Evolutionary conservation across 1,139 yeast species (phyloP).

Genomic region (Hanseniaspora sp.): DNA sequence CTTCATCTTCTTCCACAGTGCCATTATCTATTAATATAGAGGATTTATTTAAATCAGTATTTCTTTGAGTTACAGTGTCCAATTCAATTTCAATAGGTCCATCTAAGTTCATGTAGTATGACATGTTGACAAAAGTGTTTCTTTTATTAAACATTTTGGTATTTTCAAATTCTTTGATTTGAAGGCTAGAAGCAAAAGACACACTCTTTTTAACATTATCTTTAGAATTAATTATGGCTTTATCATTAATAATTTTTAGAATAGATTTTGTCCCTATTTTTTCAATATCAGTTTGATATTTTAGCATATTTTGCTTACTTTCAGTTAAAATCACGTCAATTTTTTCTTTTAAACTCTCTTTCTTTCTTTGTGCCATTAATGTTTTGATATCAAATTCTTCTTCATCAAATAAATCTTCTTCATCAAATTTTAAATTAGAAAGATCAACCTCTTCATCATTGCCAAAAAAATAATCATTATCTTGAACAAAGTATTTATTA

Average conservation of each 20-base stretch:
- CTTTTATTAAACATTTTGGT: slow-evolving; percentile 41
- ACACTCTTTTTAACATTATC: slow-evolving; percentile 37
- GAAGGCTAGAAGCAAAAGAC: slow-evolving; percentile 41
- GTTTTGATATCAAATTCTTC: slow-evolving; percentile 6
- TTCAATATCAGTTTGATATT: no score
- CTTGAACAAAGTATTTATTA: slow-evolving; percentile 26
- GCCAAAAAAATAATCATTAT: slow-evolving; percentile 18
- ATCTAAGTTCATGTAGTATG: slow-evolving; percentile 12
- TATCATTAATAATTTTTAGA: neutral
- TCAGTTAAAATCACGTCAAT: neutral
- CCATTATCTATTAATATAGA: neutral
- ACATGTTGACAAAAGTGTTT: slow-evolving; percentile 25
- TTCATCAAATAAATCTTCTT: slow-evolving; percentile 11
- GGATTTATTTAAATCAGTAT: slow-evolving; percentile 2
- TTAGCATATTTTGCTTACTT: neutral
- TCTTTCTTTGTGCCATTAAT: neutral
- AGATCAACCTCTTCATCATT: slow-evolving; percentile 22
- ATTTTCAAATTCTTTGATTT: slow-evolving; percentile 51
- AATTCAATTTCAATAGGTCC: slow-evolving; percentile 3
- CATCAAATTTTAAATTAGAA: slow-evolving; percentile 16
- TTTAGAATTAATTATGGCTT: no score
- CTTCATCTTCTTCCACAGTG: slow-evolving; percentile 17
- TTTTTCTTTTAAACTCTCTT: neutral
- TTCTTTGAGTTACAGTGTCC: slow-evolving; percentile 2
- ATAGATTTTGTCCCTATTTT: neutral